Evolutionary conservation across 805 yeast genomes (phyloP).

Genomic region (Metschnikowia lachancei): DNA sequence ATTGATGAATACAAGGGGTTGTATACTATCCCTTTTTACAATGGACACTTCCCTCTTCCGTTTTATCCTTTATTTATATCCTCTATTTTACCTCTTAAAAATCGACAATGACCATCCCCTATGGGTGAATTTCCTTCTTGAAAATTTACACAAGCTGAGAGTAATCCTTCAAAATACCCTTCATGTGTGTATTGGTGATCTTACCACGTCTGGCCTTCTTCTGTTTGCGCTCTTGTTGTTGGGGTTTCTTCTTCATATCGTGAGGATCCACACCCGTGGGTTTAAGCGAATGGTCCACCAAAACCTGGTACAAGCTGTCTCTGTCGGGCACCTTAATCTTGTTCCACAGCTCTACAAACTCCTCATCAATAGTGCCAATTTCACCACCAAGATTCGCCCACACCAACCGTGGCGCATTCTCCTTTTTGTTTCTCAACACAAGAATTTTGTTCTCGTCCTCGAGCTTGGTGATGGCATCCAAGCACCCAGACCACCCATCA

Average conservation of each 20-base stretch:
- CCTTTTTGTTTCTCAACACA: slow-evolving; percentile 88
- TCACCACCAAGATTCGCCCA: slow-evolving; percentile 87
- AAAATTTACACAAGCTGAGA: slow-evolving; percentile 32
- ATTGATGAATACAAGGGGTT: too few relatives aligned
- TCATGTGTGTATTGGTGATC: slow-evolving; percentile 94
- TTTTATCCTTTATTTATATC: too few relatives aligned
- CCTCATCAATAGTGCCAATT: slow-evolving; percentile 68
- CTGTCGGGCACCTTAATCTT: slow-evolving; percentile 75
- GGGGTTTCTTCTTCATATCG: slow-evolving; percentile 65
- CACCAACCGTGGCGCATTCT: slow-evolving; percentile 84
- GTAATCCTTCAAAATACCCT: slow-evolving; percentile 90
- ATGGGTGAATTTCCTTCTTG: neutral
- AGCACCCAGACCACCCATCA: slow-evolving; percentile 94
- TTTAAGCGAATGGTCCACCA: slow-evolving; percentile 82
- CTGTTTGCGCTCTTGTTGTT: slow-evolving; percentile 65
- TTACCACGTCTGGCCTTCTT: slow-evolving; percentile 92
- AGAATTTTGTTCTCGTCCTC: slow-evolving; percentile 76
- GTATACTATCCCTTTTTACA: too few relatives aligned
- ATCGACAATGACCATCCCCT: too few relatives aligned
- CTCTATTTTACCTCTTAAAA: too few relatives aligned
- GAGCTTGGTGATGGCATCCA: slow-evolving; percentile 70
- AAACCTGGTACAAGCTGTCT: slow-evolving; percentile 72
- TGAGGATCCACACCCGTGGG: slow-evolving; percentile 99
- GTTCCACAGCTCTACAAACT: slow-evolving; percentile 81
- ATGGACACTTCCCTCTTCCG: too few relatives aligned